Evolutionary conservation across 345 rosid species (phyloP), one percentile per base, ranked within the genome.

Genomic region (Gossypium arboreum): DNA sequence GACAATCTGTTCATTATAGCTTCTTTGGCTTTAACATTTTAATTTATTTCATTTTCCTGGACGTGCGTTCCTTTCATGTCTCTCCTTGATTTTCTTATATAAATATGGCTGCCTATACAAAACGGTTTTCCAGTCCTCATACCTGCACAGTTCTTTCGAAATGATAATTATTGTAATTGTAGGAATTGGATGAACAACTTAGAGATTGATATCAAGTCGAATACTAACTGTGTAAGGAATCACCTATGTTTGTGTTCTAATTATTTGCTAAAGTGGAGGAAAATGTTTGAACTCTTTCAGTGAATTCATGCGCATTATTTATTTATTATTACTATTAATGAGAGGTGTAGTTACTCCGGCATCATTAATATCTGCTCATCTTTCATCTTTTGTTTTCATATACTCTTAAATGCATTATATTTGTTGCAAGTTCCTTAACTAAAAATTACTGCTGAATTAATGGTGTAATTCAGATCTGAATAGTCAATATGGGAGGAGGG

Each of bases 401-500:
- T 22, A 13, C 11, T 45, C 41, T 7, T 13, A 24, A 47, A 47
- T 16, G 72, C 20, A 17, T 29, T 29, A 18, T 52, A 69, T 10
- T 6, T 69, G 10, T 16, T 50, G 60, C 60, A 8, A 57, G 43
- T 58, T 58, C 56, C 6, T 24, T 9, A 18, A 11, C 56, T 43
- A 25, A 67, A 15, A 63, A 41, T 11, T 17, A 43, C 20, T 27
- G 58, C 3, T 44, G 15, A 55, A 29, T 56, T 44, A 62, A 71
- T 63, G 56, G 45, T 11, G 50, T 75, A 74, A 56, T 72, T 56
- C 71, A 48, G 45, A 15, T 71, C n/a, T 48, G 74, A 18, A 1
- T 45, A 44, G 68, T 57, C 55, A 81, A 58, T 27, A 89, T 89
- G 93, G 93, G 89, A 66, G 91, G 91, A 75, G 93, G 93, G 59